Conservation (phyloP, 2,329 filamentous ascomycete species). For the Colletotrichum echinochloae region DNA sequence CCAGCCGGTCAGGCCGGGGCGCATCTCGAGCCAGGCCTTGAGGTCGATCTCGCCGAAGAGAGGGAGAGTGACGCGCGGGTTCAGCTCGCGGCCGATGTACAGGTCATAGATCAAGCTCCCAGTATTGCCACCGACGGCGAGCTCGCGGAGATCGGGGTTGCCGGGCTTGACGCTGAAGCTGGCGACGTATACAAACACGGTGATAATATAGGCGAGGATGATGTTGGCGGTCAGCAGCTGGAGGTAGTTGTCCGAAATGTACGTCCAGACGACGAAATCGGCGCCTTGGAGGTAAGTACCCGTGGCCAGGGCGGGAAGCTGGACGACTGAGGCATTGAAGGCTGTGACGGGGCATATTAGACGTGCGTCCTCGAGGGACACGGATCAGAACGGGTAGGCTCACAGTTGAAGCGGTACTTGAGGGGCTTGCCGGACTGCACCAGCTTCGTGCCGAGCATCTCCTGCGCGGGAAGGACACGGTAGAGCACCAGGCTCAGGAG, state of each 20-base stretch:
- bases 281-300: constrained; percentile 74
- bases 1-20: constrained; percentile 79
- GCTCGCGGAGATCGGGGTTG: constrained; percentile 70
- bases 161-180: constrained; percentile 74
- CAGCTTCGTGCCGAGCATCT: constrained; percentile 75
- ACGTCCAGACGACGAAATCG: constrained; percentile 77
- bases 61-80: constrained; percentile 74
- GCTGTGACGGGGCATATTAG: neutral
- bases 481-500: constrained; percentile 78
- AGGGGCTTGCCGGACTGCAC: constrained; percentile 73
- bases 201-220: constrained; percentile 68
- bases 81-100: constrained; percentile 82
- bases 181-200: constrained; percentile 71
- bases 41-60: constrained; percentile 76
- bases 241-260: constrained; percentile 77
- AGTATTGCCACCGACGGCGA: constrained; percentile 74
- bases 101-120: constrained; percentile 80
- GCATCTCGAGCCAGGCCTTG: constrained; percentile 77
- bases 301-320: constrained; percentile 48
- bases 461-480: constrained; percentile 77
- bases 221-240: constrained; percentile 76
- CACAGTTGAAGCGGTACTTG: constrained; percentile 83
- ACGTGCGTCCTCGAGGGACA: neutral
- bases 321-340: constrained; percentile 31
- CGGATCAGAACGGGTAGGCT: constrained; percentile 26